phyloP scores from a whole-genome alignment of 371 early-diverging fungal species.

The Batrachochytrium dendrobatidis region DNA sequence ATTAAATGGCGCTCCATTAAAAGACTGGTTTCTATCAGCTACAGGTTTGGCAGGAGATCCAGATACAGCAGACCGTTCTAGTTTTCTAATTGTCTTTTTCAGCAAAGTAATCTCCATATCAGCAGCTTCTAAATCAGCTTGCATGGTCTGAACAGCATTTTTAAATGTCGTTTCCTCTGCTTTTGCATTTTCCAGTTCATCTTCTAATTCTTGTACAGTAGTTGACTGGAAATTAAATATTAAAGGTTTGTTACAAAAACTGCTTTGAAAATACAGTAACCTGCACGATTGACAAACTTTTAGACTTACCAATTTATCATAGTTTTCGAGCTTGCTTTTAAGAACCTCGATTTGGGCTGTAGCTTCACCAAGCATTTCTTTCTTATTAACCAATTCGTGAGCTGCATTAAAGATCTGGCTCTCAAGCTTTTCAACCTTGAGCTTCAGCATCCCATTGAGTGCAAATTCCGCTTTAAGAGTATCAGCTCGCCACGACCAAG shows the following conservation, averaged over 20 bases:
- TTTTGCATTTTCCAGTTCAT: not conserved
- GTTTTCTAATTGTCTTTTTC: not conserved
- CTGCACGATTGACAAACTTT: too few relatives aligned
- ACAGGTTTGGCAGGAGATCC: too few relatives aligned
- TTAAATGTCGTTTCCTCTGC: not conserved
- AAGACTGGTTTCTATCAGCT: too few relatives aligned
- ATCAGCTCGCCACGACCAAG: not conserved
- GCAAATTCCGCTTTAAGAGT: not conserved
- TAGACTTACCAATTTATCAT: too few relatives aligned
- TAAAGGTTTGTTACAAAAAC: too few relatives aligned
- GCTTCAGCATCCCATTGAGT: not conserved
- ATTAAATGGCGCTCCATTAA: not conserved
- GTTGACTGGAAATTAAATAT: too few relatives aligned
- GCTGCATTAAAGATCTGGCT: not conserved
- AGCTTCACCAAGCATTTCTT: not conserved
- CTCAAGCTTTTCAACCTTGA: not conserved
- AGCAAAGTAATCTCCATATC: not conserved
- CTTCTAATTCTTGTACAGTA: not conserved
- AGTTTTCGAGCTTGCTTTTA: not conserved
- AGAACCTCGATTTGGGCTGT: constrained; percentile 2
- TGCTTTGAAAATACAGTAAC: too few relatives aligned
- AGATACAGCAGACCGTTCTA: not conserved
- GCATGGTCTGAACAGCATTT: not conserved
- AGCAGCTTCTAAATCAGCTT: not conserved
- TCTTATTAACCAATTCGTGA: not conserved